These are phyloP conservation scores for Elsinoe batatas DNA, from an alignment of 2,329 filamentous ascomycete genomes.

Conservation along the genomic window DNA sequence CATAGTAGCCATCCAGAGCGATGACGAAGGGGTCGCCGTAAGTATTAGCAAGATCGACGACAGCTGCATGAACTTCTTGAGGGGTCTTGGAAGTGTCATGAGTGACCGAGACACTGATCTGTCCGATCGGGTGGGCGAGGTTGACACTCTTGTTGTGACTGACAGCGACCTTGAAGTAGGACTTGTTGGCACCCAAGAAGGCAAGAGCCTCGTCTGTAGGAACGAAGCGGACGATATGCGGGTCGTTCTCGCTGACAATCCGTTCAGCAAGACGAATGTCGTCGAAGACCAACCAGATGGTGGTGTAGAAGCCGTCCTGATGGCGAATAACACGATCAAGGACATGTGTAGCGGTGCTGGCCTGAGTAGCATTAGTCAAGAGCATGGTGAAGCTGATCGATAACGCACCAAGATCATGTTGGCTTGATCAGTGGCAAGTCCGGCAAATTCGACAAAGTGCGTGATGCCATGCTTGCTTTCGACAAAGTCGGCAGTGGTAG, in stretches of 20 bases:
- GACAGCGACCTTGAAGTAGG: constrained; percentile 20
- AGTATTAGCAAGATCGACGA: not conserved
- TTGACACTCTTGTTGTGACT: constrained; percentile 22
- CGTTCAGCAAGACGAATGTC: constrained; percentile 25
- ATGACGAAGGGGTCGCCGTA: not conserved
- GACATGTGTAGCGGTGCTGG: constrained; percentile 16
- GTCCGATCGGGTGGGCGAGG: not conserved
- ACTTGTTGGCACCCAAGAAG: constrained; percentile 17
- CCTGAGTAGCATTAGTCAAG: constrained; percentile 18
- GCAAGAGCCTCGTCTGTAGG: constrained; percentile 19
- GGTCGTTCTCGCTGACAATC: constrained; percentile 14
- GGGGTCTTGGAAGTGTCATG: not conserved
- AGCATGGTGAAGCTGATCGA: not conserved
- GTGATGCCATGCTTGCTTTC: not conserved
- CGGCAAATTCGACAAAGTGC: not conserved
- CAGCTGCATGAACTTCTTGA: not conserved
- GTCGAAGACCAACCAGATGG: constrained; percentile 28
- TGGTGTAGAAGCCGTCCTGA: not conserved
- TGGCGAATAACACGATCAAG: constrained; percentile 11
- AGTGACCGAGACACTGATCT: not conserved
- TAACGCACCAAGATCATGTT: not conserved
- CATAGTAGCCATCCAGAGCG: not conserved
- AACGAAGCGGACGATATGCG: not conserved
- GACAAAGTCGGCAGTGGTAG: not conserved
- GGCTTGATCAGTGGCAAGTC: not conserved